Evolutionary conservation across 306 rosid species (phyloP).

Genomic region (Dryas octopetala): DNA sequence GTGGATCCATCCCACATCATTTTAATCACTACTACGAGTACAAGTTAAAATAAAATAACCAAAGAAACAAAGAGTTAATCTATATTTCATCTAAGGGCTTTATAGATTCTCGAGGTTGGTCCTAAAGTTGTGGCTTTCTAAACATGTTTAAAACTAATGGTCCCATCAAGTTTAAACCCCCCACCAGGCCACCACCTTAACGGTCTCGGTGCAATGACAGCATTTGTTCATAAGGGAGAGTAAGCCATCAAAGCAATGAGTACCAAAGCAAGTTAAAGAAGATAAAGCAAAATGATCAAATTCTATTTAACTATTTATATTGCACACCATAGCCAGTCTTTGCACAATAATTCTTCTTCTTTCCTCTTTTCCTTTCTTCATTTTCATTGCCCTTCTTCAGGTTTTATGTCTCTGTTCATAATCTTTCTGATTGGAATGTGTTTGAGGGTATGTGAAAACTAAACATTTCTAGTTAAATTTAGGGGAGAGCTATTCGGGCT

Average conservation of each 20-base stretch:
- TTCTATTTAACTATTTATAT: slow-evolving; percentile 5
- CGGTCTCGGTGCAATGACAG: slow-evolving; percentile 10
- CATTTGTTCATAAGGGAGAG: slow-evolving; percentile 14
- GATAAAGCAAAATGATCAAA: slow-evolving; percentile 19
- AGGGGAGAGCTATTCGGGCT: neutral
- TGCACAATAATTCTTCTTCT: slow-evolving; percentile 6
- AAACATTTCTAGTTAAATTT: neutral
- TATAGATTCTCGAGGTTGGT: slow-evolving; percentile 64
- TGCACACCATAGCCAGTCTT: slow-evolving; percentile 13
- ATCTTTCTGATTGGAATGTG: too few species aligned
- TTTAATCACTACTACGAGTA: neutral
- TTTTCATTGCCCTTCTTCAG: slow-evolving; percentile 2
- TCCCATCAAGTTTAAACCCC: slow-evolving; percentile 24
- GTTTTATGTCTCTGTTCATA: neutral
- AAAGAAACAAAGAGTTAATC: slow-evolving; percentile 12
- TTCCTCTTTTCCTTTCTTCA: slow-evolving; percentile 10
- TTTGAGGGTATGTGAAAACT: neutral
- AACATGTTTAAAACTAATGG: slow-evolving; percentile 40
- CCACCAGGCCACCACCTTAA: neutral
- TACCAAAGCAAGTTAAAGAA: slow-evolving; percentile 35
- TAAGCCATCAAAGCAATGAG: slow-evolving; percentile 25
- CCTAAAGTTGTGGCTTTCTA: slow-evolving; percentile 56
- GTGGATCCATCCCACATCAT: slow-evolving; percentile 34
- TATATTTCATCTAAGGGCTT: slow-evolving; percentile 20
- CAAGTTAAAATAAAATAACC: slow-evolving; percentile 3